These are phyloP conservation scores for Copromyces sp. DNA, from an alignment of 495 filamentous ascomycete species.

Conservation along the genomic window DNA sequence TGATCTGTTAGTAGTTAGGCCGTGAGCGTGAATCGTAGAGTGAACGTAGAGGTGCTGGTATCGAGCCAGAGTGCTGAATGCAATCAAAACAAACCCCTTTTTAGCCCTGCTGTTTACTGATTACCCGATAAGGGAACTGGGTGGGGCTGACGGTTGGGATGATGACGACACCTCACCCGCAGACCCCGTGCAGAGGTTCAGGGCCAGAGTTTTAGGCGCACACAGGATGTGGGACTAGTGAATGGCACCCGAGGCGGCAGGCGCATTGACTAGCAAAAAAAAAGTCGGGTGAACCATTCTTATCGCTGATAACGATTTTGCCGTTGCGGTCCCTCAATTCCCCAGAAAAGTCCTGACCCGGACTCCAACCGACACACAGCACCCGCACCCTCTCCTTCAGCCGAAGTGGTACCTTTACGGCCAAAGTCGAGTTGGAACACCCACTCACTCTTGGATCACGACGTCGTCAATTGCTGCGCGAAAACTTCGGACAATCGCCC, in stretches of 20 bases:
- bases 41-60: not conserved
- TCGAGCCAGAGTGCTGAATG: not conserved
- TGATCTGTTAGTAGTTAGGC: not conserved
- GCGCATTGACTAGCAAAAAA: not conserved
- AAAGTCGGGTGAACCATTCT: not conserved
- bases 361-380: not conserved
- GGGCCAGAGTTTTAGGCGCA: not conserved
- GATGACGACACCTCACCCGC: not conserved
- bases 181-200: not conserved
- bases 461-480: not conserved
- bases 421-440: not conserved
- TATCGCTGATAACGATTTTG: constrained; percentile 4
- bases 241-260: not conserved
- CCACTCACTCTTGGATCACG: not conserved
- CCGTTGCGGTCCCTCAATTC: not conserved
- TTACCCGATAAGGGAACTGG: not conserved
- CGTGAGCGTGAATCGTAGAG: not conserved
- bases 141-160: not conserved
- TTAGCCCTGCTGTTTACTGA: not conserved
- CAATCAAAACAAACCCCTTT: not conserved
- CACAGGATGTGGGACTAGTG: not conserved
- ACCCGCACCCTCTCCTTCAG: not conserved
- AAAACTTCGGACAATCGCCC: not conserved
- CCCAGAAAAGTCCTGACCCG: not conserved
- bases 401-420: not conserved